Evolutionary conservation across 345 rosid genomes (phyloP).

Genomic region (Aethionema arabicum): DNA sequence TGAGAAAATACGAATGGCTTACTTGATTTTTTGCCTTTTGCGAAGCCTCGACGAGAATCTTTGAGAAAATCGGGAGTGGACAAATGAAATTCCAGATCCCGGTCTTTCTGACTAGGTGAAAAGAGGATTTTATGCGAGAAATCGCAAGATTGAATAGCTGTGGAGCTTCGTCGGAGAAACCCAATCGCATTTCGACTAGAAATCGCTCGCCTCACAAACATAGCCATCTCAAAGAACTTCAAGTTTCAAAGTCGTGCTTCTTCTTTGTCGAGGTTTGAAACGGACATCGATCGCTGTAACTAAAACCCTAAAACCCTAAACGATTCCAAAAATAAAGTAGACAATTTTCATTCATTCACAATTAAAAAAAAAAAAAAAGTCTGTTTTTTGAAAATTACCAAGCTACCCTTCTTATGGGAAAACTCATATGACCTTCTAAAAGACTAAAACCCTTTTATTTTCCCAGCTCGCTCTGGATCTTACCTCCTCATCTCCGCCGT

Average conservation of each 20-base stretch:
- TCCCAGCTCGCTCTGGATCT: background rate
- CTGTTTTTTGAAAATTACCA: background rate
- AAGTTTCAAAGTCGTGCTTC: conserved; percentile 1
- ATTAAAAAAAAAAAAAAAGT: too few relatives aligned
- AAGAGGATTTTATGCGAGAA: conserved; percentile 33
- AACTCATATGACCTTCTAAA: background rate
- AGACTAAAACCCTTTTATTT: conserved; percentile 19
- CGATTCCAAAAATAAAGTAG: too few relatives aligned
- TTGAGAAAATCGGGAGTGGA: conserved; percentile 39
- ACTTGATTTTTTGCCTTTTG: conserved; percentile 80
- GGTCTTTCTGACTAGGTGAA: conserved; percentile 24
- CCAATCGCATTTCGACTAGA: conserved; percentile 38
- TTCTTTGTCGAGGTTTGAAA: conserved; percentile 9
- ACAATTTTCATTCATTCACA: too few relatives aligned
- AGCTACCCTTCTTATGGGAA: conserved; percentile 8
- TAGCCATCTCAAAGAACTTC: conserved; percentile 43
- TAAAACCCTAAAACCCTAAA: conserved; percentile 30
- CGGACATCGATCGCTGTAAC: background rate
- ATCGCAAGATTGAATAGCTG: conserved; percentile 37
- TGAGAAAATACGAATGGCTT: background rate
- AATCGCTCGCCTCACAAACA: conserved; percentile 52
- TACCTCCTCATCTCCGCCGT: conserved; percentile 13
- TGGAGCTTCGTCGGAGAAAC: conserved; percentile 39
- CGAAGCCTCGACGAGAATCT: conserved; percentile 63
- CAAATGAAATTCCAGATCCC: conserved; percentile 4